Evolutionary conservation across 2,329 filamentous ascomycete genomes (phyloP).

Genomic region (Stemphylium lycopersici): DNA sequence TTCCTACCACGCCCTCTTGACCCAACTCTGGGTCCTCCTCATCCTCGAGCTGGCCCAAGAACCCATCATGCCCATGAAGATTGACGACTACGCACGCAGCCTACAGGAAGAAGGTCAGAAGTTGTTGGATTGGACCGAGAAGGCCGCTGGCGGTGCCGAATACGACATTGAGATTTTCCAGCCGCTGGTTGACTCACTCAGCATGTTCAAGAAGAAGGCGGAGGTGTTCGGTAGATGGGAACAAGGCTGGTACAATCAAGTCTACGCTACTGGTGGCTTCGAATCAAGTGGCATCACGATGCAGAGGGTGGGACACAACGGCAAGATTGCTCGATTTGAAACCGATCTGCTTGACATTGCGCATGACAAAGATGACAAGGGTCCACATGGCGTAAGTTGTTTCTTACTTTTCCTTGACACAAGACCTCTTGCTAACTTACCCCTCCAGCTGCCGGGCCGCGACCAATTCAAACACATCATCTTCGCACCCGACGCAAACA

Average conservation of each 20-base stretch:
- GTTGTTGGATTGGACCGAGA: conserved; percentile 68
- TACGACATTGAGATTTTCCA: conserved; percentile 59
- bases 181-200: conserved; percentile 67
- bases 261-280: conserved; percentile 74
- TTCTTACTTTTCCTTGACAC: not conserved
- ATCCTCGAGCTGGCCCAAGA: conserved; percentile 83
- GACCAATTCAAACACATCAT: conserved; percentile 94
- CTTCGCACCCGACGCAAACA: conserved; percentile 83
- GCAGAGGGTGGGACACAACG: conserved; percentile 77
- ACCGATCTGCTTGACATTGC: conserved; percentile 79
- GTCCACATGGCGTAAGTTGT: conserved; percentile 67
- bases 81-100: conserved; percentile 72
- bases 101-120: conserved; percentile 70
- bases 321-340: conserved; percentile 80
- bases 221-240: conserved; percentile 77
- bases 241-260: conserved; percentile 72
- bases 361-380: conserved; percentile 52
- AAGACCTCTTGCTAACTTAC: not conserved
- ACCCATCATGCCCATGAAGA: conserved; percentile 81
- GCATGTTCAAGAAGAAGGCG: conserved; percentile 65
- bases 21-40: conserved; percentile 80
- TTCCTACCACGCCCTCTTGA: conserved; percentile 77
- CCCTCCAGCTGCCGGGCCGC: conserved; percentile 69
- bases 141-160: conserved; percentile 49
- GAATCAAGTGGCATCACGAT: conserved; percentile 73